phyloP scores from a whole-genome alignment of 768 basidiomycete genomes.

The Hydnomerulius pinastri region DNA sequence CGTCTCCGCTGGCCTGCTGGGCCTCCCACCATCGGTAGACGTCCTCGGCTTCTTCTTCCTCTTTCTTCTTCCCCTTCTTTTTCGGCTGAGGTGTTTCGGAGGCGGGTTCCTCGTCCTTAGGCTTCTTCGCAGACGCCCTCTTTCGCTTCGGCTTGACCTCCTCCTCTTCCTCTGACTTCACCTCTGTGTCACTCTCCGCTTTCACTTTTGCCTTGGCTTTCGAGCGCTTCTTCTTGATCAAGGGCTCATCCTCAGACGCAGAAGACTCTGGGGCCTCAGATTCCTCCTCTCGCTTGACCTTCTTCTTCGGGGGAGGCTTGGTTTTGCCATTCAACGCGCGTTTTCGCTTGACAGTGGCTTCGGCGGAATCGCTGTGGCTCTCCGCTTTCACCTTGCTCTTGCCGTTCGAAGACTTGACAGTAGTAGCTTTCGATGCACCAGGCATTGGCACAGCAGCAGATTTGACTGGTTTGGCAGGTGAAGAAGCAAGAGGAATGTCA shows the following conservation, averaged over 20 bases:
- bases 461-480: constrained; percentile 56
- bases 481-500: constrained; percentile 71
- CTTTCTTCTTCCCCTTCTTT: constrained; percentile 59
- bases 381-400: constrained; percentile 36
- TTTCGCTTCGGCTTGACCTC: constrained; percentile 46
- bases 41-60: constrained; percentile 62
- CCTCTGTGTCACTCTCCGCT: constrained; percentile 51
- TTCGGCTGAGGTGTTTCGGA: constrained; percentile 49
- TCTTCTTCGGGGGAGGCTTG: constrained; percentile 66
- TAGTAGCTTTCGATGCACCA: constrained; percentile 40
- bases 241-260: constrained; percentile 39
- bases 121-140: constrained; percentile 54
- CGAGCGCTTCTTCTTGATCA: constrained; percentile 23
- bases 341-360: constrained; percentile 46
- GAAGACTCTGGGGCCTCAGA: constrained; percentile 16
- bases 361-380: constrained; percentile 44
- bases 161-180: constrained; percentile 47
- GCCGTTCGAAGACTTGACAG: constrained; percentile 39
- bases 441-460: constrained; percentile 43
- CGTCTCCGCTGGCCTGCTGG: constrained; percentile 69
- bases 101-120: constrained; percentile 46
- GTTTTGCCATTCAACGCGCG: constrained; percentile 45
- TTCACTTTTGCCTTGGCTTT: constrained; percentile 43
- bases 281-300: constrained; percentile 55
- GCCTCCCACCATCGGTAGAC: constrained; percentile 89